phyloP scores from a whole-genome alignment of 352 stramenopile genomes.

The Phytopythium helicoides region DNA sequence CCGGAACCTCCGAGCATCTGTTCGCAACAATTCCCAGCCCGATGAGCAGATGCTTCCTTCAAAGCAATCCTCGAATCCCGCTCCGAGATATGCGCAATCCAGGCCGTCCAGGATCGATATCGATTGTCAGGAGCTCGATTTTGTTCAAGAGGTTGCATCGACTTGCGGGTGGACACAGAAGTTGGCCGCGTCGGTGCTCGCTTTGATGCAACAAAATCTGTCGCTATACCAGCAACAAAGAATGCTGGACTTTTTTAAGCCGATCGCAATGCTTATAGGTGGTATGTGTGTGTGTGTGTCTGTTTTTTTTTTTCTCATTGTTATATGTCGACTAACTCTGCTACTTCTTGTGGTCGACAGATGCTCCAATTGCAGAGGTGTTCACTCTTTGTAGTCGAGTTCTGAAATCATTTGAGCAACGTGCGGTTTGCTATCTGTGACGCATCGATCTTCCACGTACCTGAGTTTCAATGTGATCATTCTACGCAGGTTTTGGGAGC shows the following conservation, averaged over 20 bases:
- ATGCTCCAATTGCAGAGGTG: slow-evolving; percentile 4
- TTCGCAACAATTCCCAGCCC: neutral
- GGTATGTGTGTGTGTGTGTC: neutral
- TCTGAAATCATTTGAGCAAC: slow-evolving; percentile 36
- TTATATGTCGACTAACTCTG: too few relatives aligned
- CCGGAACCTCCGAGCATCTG: neutral
- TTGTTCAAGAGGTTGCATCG: neutral
- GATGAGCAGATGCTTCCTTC: too few relatives aligned
- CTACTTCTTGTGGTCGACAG: too few relatives aligned
- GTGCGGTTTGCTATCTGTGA: slow-evolving; percentile 17
- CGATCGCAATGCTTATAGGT: neutral
- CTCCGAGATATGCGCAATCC: too few relatives aligned
- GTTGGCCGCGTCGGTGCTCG: neutral
- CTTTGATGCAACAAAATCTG: neutral
- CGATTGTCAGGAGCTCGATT: neutral
- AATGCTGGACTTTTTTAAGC: neutral
- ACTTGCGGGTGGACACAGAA: slow-evolving; percentile 2
- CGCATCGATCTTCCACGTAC: too few relatives aligned
- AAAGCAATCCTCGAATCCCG: too few relatives aligned
- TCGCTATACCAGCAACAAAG: too few relatives aligned
- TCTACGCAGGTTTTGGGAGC: slow-evolving; percentile 28
- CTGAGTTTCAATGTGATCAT: too few relatives aligned
- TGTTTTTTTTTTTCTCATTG: neutral
- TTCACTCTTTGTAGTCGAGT: slow-evolving; percentile 33
- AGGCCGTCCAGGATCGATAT: too few relatives aligned